Conservation (phyloP, 805 yeast genomes). For the Yarrowia phangngaensis region DNA sequence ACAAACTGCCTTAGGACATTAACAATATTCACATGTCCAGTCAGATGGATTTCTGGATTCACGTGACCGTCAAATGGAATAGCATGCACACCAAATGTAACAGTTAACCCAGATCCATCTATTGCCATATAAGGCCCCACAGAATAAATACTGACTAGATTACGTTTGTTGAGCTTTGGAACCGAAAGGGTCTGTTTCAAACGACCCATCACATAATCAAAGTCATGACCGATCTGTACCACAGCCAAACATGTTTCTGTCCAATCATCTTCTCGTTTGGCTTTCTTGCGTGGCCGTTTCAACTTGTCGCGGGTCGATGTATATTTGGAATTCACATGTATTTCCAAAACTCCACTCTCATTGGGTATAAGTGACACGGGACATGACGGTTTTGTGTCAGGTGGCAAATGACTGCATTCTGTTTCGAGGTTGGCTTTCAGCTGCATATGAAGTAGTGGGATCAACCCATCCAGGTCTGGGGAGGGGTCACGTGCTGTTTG, state of each 20-base stretch:
- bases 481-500: constrained; percentile 3
- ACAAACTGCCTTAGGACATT: constrained; percentile 7
- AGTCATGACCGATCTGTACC: not conserved
- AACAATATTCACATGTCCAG: constrained; percentile 6
- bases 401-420: too few species aligned
- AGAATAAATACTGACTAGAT: not conserved
- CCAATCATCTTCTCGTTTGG: constrained; percentile 11
- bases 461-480: not conserved
- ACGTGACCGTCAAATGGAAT: constrained; percentile 10
- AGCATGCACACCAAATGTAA: constrained; percentile 1
- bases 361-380: not conserved
- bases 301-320: not conserved
- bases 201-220: not conserved
- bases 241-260: constrained; percentile 5
- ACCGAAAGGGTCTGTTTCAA: constrained; percentile 3
- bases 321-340: constrained; percentile 2
- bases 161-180: not conserved
- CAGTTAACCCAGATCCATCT: not conserved
- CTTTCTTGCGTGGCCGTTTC: constrained; percentile 5
- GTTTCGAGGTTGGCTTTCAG: constrained; percentile 3
- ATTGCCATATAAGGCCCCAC: constrained; percentile 6
- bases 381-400: too few species aligned
- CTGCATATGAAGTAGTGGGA: not conserved
- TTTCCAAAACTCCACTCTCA: not conserved
- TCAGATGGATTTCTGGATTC: constrained; percentile 8